Evolutionary conservation across 1,139 yeast species (phyloP).

Genomic region (Dujonia santamariae): DNA sequence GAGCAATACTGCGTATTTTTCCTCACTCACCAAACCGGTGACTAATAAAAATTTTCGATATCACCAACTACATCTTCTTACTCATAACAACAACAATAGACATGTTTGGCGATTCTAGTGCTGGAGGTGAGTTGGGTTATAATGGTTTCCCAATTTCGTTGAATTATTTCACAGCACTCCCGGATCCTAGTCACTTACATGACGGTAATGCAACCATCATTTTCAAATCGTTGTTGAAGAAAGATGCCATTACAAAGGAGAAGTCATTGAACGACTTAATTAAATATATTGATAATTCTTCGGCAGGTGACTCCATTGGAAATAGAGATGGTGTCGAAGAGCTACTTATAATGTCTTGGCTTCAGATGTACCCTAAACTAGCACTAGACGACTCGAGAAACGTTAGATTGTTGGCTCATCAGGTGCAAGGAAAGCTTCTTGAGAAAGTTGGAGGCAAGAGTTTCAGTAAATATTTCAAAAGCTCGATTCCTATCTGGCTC

Average conservation of each 20-base stretch:
- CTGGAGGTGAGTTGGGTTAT: slow-evolving; percentile 33
- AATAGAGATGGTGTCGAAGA: slow-evolving; percentile 44
- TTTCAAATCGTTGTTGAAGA: slow-evolving; percentile 72
- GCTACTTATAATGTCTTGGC: slow-evolving; percentile 67
- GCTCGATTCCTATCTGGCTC: slow-evolving; percentile 70
- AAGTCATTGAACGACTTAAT: slow-evolving; percentile 64
- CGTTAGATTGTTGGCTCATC: slow-evolving; percentile 62
- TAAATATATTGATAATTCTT: slow-evolving; percentile 19
- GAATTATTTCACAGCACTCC: slow-evolving; percentile 74
- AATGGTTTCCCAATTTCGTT: slow-evolving; percentile 69
- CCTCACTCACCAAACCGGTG: not conserved
- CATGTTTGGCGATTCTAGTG: slow-evolving; percentile 6
- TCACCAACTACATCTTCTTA: no score
- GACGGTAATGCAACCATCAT: slow-evolving; percentile 60
- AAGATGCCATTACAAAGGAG: slow-evolving; percentile 81
- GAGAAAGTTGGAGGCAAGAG: slow-evolving; percentile 58
- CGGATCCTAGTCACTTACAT: slow-evolving; percentile 60
- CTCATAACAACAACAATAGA: not conserved
- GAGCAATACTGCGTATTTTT: not conserved
- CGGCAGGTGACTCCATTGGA: slow-evolving; percentile 9
- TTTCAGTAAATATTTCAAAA: slow-evolving; percentile 60
- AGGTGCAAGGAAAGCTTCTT: slow-evolving; percentile 51
- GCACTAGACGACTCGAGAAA: slow-evolving; percentile 66
- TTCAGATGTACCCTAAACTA: slow-evolving; percentile 77
- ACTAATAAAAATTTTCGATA: not conserved